Conservation (phyloP, 768 basidiomycete species). For the Ramaria sp. region DNA sequence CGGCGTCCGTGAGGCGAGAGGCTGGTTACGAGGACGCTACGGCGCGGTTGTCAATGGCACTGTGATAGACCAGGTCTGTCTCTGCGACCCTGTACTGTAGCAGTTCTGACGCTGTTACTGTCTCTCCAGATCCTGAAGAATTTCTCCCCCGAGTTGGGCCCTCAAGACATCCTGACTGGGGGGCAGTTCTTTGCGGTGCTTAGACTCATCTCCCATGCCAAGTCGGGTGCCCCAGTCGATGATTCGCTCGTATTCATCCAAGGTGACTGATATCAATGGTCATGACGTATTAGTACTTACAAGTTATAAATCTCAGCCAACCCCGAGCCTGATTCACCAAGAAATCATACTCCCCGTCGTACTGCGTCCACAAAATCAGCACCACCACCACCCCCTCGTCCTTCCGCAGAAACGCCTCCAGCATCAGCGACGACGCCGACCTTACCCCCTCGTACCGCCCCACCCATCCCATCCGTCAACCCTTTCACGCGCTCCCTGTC, state of each 20-base stretch:
- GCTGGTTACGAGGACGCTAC: constrained; percentile 69
- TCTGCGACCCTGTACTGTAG: background rate
- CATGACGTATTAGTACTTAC: background rate
- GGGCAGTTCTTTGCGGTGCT: constrained; percentile 73
- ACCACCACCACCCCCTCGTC: background rate
- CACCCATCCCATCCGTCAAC: background rate
- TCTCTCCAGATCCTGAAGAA: constrained; percentile 47
- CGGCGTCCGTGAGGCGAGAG: constrained; percentile 56
- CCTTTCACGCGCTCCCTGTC: constrained; percentile 1
- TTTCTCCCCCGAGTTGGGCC: constrained; percentile 46
- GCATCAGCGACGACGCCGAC: background rate
- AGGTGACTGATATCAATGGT: constrained; percentile 29
- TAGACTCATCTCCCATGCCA: constrained; percentile 52
- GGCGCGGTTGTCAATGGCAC: constrained; percentile 33
- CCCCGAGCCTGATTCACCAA: background rate
- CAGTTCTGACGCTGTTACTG: background rate
- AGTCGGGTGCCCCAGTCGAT: constrained; percentile 53
- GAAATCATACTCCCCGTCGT: background rate
- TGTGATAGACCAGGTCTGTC: constrained; percentile 50
- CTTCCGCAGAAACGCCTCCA: background rate
- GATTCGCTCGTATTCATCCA: constrained; percentile 64
- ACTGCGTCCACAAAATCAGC: background rate
- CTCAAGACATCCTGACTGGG: constrained; percentile 44
- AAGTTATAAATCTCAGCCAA: background rate
- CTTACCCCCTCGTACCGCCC: background rate